These are phyloP conservation scores for Fusarium haematococcum DNA, from an alignment of 2,329 filamentous ascomycete species.

Conservation along the genomic window DNA sequence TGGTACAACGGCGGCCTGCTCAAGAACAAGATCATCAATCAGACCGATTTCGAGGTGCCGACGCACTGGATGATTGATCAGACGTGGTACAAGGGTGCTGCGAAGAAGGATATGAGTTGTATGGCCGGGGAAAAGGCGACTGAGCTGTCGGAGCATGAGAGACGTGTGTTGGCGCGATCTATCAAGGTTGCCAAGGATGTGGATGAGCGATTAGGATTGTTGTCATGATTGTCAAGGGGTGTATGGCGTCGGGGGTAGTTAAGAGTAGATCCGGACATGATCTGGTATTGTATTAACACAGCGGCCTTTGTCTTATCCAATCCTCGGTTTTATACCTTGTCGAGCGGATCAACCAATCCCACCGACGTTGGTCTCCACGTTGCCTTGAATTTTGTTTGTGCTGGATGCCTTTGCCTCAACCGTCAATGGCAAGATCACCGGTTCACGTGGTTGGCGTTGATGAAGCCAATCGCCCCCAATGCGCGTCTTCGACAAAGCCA, in stretches of 20 bases:
- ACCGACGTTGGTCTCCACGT: background rate
- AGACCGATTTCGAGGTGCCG: constrained; percentile 50
- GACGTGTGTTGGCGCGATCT: constrained; percentile 2
- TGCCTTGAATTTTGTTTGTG: background rate
- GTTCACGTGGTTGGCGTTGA: background rate
- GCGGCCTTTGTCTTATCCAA: background rate
- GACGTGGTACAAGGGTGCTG: constrained; percentile 50
- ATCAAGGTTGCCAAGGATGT: constrained; percentile 26
- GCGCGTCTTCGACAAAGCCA: background rate
- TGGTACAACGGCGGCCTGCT: constrained; percentile 59
- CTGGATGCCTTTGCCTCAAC: background rate
- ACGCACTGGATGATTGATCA: constrained; percentile 56
- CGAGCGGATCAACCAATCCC: background rate
- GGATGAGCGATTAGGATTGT: constrained; percentile 15
- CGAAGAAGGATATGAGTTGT: constrained; percentile 52
- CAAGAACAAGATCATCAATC: constrained; percentile 52
- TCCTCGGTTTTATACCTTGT: background rate
- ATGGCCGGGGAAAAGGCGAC: constrained; percentile 45
- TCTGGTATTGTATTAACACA: background rate
- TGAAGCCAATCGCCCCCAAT: background rate
- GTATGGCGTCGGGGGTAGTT: background rate
- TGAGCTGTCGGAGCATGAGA: constrained; percentile 9
- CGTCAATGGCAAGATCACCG: background rate
- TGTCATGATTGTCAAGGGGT: constrained; percentile 6
- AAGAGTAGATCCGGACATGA: background rate